A percentile compares a stretch with the other conserved stretches of the same genome.
Evolutionary conservation across 1,284 basidiomycete genomes (phyloP).

Genomic region (Pholiota adiposa): DNA sequence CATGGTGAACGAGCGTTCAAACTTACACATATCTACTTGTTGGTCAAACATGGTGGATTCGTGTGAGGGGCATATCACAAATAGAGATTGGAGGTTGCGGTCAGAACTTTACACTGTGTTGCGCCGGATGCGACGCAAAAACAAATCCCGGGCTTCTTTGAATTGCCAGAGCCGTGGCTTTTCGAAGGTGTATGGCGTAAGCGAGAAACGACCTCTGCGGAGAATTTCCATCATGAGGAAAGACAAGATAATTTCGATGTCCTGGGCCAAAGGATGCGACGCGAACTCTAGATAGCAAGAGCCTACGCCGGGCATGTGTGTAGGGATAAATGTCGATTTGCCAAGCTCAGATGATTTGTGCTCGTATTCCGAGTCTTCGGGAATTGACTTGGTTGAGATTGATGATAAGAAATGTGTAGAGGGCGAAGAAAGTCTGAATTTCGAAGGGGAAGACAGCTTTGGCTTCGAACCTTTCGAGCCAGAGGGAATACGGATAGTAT

Average conservation of each 20-base stretch:
- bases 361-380: conserved; percentile 11
- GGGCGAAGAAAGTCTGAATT: conserved; percentile 26
- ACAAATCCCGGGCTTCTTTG: conserved; percentile 41
- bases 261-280: conserved; percentile 43
- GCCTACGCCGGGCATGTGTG: conserved; percentile 46
- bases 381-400: conserved; percentile 11
- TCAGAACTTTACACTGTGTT: conserved; percentile 41
- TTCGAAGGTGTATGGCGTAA: conserved; percentile 47
- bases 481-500: conserved; percentile 42
- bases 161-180: conserved; percentile 49
- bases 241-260: conserved; percentile 55
- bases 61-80: background rate
- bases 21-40: background rate
- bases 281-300: conserved; percentile 51
- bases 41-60: background rate
- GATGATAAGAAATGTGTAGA: conserved; percentile 20
- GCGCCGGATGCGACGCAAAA: conserved; percentile 46
- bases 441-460: conserved; percentile 22
- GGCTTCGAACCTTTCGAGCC: conserved; percentile 28
- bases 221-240: conserved; percentile 64
- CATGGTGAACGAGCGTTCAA: conserved; percentile 16
- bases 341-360: conserved; percentile 5
- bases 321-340: conserved; percentile 34
- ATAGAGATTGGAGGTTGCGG: background rate
- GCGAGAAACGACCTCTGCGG: conserved; percentile 53